Evolutionary conservation across 2,329 filamentous ascomycete genomes (phyloP).

Genomic region (Dendrostoma leiphaemia): DNA sequence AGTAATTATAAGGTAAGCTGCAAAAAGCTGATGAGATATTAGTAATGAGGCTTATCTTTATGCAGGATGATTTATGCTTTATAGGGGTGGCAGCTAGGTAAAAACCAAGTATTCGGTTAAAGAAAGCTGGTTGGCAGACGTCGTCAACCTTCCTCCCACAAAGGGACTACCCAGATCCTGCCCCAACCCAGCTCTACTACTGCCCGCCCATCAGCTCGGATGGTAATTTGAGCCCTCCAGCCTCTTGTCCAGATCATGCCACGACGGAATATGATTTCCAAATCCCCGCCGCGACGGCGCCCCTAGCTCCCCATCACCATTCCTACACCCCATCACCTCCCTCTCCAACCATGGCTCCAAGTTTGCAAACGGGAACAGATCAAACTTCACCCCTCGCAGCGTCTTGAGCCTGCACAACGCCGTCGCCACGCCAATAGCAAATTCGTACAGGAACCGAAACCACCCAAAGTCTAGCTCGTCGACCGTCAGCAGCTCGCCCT

Average conservation of each 20-base stretch:
- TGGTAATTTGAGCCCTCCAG: conserved; percentile 9
- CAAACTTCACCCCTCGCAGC: not conserved
- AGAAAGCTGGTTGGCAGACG: too few relatives aligned
- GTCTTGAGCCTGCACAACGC: not conserved
- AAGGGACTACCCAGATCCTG: too few relatives aligned
- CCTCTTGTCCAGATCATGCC: not conserved
- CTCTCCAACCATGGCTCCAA: conserved; percentile 2
- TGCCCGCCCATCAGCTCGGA: too few relatives aligned
- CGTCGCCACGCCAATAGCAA: not conserved
- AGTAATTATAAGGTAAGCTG: too few relatives aligned
- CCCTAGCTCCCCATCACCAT: not conserved
- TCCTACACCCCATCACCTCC: not conserved
- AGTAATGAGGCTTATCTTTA: too few relatives aligned
- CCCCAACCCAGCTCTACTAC: too few relatives aligned
- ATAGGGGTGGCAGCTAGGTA: too few relatives aligned
- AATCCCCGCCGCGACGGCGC: not conserved
- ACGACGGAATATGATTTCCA: not conserved
- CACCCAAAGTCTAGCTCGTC: not conserved
- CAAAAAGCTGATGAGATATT: too few relatives aligned
- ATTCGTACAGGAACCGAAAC: conserved; percentile 2
- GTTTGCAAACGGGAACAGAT: not conserved
- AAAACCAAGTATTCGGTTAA: too few relatives aligned
- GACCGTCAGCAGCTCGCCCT: not conserved
- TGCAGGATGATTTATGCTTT: too few relatives aligned
- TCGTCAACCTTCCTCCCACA: too few relatives aligned